Percentiles rank a stretch among this genome's conserved stretches.
These are phyloP conservation scores for Delitschia confertaspora DNA, from an alignment of 495 filamentous ascomycete genomes.

Conservation along the genomic window DNA sequence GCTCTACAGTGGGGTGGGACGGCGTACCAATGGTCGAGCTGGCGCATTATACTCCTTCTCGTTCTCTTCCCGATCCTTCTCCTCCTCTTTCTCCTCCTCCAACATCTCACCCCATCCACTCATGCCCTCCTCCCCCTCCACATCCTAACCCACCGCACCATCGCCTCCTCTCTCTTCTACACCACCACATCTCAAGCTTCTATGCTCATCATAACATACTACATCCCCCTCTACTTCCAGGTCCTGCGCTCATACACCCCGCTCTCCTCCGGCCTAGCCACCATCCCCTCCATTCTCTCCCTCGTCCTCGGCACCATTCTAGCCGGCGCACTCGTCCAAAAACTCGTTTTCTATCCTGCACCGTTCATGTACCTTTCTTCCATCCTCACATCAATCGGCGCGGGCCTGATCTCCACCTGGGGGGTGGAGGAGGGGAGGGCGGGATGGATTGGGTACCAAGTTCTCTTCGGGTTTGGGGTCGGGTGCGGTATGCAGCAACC, in stretches of 20 bases:
- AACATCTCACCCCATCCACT: slow-evolving; percentile 57
- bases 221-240: slow-evolving; percentile 86
- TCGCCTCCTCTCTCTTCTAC: slow-evolving; percentile 49
- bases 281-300: slow-evolving; percentile 61
- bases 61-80: slow-evolving; percentile 62
- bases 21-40: slow-evolving; percentile 55
- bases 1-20: slow-evolving; percentile 83
- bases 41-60: slow-evolving; percentile 62
- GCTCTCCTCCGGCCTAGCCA: slow-evolving; percentile 64
- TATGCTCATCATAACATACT: slow-evolving; percentile 49
- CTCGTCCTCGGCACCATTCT: slow-evolving; percentile 54
- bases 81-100: slow-evolving; percentile 51
- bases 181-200: slow-evolving; percentile 48
- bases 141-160: slow-evolving; percentile 62
- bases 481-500: slow-evolving; percentile 62
- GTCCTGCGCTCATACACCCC: slow-evolving; percentile 63
- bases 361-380: slow-evolving; percentile 60
- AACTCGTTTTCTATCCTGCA: slow-evolving; percentile 66
- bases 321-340: slow-evolving; percentile 51
- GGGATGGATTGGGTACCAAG: slow-evolving; percentile 73
- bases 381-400: slow-evolving; percentile 54
- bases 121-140: slow-evolving; percentile 72
- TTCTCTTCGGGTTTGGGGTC: slow-evolving; percentile 58
- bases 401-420: slow-evolving; percentile 61
- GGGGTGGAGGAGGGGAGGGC: slow-evolving; percentile 42